Evolutionary conservation across 1,284 basidiomycete species (phyloP), one percentile per base, ranked within the genome.

Genomic region (Trametes pubescens): DNA sequence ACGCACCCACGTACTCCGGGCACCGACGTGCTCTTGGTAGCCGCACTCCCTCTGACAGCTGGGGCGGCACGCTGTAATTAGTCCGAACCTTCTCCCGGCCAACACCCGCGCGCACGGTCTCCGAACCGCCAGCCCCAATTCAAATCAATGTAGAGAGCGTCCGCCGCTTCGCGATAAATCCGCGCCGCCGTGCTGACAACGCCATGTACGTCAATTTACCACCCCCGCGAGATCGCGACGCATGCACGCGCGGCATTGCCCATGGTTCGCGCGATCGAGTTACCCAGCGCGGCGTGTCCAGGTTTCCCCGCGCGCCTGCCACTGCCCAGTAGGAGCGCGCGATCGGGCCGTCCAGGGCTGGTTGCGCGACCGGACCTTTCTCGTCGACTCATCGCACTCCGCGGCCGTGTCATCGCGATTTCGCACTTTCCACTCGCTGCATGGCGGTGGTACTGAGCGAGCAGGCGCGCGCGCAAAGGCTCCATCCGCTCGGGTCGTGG

Each of bases 361-460:
- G 40, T 43, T 3, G 16, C 40, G 40, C 40, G 40, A 16, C 24
- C 57, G 57, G 48, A 26, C 57, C 48, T 43, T 51, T 43, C 48
- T 58, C 49, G 57, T 58, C 57, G 57, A 58, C 48, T 58, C 49
- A 38, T 51, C 57, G 57, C 47, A 40, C 56, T 57, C 56, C 56
- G 56, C 56, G 55, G 55, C 55, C 51, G 21, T 32, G 29, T 44
- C 24, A 47, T 47, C 44, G 44, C 21, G 21, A 24, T 10, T 7
- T n/a, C 40, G 40, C 18, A 18, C 4, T 7, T n/a, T 16, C 13
- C 18, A 18, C 4, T 11, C 40, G 14, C 14, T 13, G 40, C 14
- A 16, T 16, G 4, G 40, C 24, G 29, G 29, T 9, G 29, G 29
- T 1, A 16, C 26, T n/a, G n/a, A 32, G 24, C 48, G 26, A 5